phyloP scores from a whole-genome alignment of 768 basidiomycete species.

The Cystobasidiopsis lactophilus region DNA sequence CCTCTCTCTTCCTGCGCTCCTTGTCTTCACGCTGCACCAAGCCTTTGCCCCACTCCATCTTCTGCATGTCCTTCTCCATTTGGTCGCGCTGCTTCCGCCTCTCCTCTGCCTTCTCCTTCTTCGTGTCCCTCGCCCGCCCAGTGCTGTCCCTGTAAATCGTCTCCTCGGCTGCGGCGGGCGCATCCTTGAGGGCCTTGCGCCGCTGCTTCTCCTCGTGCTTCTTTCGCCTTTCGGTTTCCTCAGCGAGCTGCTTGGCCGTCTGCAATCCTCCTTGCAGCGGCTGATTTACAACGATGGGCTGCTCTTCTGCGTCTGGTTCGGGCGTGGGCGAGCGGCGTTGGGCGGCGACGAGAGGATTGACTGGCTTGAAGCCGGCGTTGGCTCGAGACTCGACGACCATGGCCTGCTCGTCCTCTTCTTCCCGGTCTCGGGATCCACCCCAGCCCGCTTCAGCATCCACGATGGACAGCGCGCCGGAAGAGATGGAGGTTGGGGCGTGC shows the following conservation, averaged over 20 bases:
- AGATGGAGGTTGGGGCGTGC: too few species aligned
- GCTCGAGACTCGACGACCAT: not conserved
- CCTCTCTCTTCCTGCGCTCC: constrained; percentile 41
- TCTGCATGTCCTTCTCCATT: constrained; percentile 66
- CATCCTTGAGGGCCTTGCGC: constrained; percentile 27
- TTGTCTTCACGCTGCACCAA: constrained; percentile 64
- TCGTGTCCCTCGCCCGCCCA: constrained; percentile 73
- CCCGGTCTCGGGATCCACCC: too few species aligned
- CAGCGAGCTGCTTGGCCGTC: constrained; percentile 41
- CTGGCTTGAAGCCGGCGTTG: not conserved
- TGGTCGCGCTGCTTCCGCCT: constrained; percentile 53
- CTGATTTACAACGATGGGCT: not conserved
- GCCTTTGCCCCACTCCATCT: constrained; percentile 98
- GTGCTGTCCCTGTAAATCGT: constrained; percentile 82
- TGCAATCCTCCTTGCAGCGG: constrained; percentile 46
- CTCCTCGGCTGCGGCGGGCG: constrained; percentile 32
- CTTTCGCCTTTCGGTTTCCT: constrained; percentile 25
- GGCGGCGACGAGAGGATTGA: not conserved
- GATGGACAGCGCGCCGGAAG: too few species aligned
- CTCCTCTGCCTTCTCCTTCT: constrained; percentile 62
- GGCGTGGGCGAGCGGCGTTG: not conserved
- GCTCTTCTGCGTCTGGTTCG: not conserved
- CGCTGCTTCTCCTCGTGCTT: constrained; percentile 33
- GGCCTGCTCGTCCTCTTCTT: too few species aligned
- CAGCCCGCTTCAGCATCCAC: too few species aligned